Evolutionary conservation across 805 yeast genomes (phyloP).

Genomic region (Ogataea wickerhamii): DNA sequence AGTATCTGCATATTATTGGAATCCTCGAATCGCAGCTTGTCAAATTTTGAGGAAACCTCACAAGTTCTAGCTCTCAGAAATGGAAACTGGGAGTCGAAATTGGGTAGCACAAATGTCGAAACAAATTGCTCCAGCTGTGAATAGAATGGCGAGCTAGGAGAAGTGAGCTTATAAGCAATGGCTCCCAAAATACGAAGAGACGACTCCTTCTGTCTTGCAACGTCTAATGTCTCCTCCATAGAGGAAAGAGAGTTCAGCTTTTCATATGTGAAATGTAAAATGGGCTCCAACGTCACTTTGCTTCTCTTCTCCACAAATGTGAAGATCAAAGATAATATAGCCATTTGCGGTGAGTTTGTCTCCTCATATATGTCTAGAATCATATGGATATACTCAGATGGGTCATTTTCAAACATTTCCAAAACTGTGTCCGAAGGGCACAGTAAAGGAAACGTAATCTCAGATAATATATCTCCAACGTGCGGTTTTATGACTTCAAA

Average conservation of each 20-base stretch:
- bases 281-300: conserved; percentile 54
- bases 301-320: conserved; percentile 70
- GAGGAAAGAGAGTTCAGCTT: conserved; percentile 40
- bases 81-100: conserved; percentile 54
- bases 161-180: conserved; percentile 55
- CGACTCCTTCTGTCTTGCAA: conserved; percentile 72
- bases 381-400: conserved; percentile 84
- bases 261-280: conserved; percentile 55
- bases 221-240: conserved; percentile 41
- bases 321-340: conserved; percentile 69
- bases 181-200: conserved; percentile 75
- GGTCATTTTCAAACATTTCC: conserved; percentile 82
- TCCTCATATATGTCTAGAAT: conserved; percentile 65
- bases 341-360: conserved; percentile 64
- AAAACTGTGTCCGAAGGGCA: conserved; percentile 69
- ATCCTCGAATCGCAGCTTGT: conserved; percentile 52
- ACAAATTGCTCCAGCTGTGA: conserved; percentile 69
- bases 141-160: conserved; percentile 52
- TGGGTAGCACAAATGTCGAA: conserved; percentile 63
- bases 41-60: conserved; percentile 62
- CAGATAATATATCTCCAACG: conserved; percentile 58
- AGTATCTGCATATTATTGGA: conserved; percentile 35
- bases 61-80: conserved; percentile 76
- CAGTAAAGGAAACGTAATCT: conserved; percentile 75
- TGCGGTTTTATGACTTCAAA: conserved; percentile 75